phyloP scores from a whole-genome alignment of 2,329 filamentous ascomycete genomes.

The Venturia pyrina region DNA sequence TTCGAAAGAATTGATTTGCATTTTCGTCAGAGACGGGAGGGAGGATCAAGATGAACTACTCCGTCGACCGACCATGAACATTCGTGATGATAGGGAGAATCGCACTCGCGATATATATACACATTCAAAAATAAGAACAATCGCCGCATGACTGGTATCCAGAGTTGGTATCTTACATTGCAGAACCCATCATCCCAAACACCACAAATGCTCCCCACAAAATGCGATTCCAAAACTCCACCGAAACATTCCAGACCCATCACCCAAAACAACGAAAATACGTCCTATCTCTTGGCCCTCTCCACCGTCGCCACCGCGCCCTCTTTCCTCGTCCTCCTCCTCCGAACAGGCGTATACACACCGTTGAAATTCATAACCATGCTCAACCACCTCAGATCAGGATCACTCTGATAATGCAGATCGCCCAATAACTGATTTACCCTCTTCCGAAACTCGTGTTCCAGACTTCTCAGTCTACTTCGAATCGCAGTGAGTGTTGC shows the following conservation, averaged over 20 bases:
- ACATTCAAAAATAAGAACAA: too few species aligned
- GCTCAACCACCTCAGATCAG: slow-evolving; percentile 89
- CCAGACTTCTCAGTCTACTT: slow-evolving; percentile 61
- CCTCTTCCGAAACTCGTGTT: slow-evolving; percentile 63
- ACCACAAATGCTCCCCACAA: background rate
- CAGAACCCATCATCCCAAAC: background rate
- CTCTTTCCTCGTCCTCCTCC: slow-evolving; percentile 33
- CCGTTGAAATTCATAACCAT: slow-evolving; percentile 99
- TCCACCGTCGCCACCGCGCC: background rate
- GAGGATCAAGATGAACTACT: too few species aligned
- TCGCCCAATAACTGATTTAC: slow-evolving; percentile 81
- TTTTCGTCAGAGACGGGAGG: too few species aligned
- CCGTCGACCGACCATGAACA: too few species aligned
- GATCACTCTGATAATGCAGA: slow-evolving; percentile 82
- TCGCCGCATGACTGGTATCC: too few species aligned
- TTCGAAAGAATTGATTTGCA: too few species aligned
- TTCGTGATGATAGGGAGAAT: too few species aligned
- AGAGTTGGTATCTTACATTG: too few species aligned
- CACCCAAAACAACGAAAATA: background rate
- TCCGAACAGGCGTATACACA: slow-evolving; percentile 70
- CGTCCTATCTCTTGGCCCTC: background rate
- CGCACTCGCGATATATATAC: too few species aligned
- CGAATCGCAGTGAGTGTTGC: slow-evolving; percentile 67
- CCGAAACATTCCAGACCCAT: background rate
- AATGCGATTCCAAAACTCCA: background rate